Evolutionary conservation across 495 filamentous ascomycete species (phyloP).

Genomic region (Penicillium atrosanguineum): DNA sequence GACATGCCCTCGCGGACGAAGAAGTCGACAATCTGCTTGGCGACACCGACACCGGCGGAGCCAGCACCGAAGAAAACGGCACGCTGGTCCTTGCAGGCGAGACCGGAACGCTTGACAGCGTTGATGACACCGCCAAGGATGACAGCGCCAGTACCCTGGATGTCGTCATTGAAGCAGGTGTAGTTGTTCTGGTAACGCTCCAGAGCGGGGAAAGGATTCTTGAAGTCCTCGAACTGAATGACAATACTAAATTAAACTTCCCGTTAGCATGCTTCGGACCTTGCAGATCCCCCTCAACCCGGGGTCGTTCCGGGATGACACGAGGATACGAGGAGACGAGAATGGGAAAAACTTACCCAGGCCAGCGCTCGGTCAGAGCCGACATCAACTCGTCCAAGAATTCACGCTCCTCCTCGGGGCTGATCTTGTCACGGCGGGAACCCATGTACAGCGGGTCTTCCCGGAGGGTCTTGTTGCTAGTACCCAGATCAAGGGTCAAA

Average conservation of each 20-base stretch:
- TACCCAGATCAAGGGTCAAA: conserved; percentile 88
- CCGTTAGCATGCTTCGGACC: conserved; percentile 20
- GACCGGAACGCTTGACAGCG: conserved; percentile 82
- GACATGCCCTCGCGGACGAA: conserved; percentile 90
- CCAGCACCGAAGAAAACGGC: conserved; percentile 97
- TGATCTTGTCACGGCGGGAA: conserved; percentile 75
- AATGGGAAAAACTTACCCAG: conserved; percentile 57
- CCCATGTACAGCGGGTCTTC: conserved; percentile 95
- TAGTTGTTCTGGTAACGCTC: conserved; percentile 82
- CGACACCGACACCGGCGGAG: conserved; percentile 92
- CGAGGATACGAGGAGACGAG: conserved; percentile 5
- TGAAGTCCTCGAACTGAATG: conserved; percentile 98
- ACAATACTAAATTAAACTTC: conserved; percentile 63
- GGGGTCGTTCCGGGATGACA: conserved; percentile 11
- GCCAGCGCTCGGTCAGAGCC: conserved; percentile 82
- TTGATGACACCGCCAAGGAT: conserved; percentile 93
- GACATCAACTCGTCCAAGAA: conserved; percentile 98
- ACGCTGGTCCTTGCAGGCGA: conserved; percentile 85
- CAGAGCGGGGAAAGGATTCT: conserved; percentile 94
- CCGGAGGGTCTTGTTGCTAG: conserved; percentile 81
- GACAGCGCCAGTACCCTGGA: conserved; percentile 96
- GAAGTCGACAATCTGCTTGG: conserved; percentile 93
- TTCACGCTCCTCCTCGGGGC: conserved; percentile 77
- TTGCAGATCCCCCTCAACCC: background rate
- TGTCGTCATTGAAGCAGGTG: conserved; percentile 98